Base-by-base conservation (phyloP, 768 basidiomycete genomes). In the Suillus lakei region DNA sequence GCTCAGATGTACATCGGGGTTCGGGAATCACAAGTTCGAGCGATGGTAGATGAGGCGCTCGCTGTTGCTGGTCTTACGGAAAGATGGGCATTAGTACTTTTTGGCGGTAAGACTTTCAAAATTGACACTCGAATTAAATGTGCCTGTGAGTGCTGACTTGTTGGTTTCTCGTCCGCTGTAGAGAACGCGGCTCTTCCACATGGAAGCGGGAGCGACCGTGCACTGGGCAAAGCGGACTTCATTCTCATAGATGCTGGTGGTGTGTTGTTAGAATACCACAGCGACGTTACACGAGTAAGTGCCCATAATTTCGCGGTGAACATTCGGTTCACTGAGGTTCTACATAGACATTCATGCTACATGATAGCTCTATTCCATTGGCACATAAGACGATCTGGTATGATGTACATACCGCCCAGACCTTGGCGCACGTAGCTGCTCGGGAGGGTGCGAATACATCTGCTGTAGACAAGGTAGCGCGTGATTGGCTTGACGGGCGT, bases 151-250 rank as follows among this genome's bases (percentile, higher is more conserved):
- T 62, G 8, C 39, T 64, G 39, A 36, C 56, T 55, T 69, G 36
- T 67, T 55, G 21, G 13, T n/a, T n/a, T 54, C 23, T 51, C 56
- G 66, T 65, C 39, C 61, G 3, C 39, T 21, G 8, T 73, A 95
- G 94, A 91, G 65, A 92, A 95, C 69, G 94, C 93, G 6, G 93
- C 93, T 3, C 84, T 93, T 28, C 94, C 93, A 4, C 95, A 96
- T 73, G 95, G 93, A 7, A 82, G 84, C 43, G 91, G 92, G 3
- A 89, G 89, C 0, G 91, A 95, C 72, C 84, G 88, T 38, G 70
- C 71, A 0, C 80, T 95, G 15, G 77, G 75, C 1, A 73, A 78
- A 61, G 71, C 80, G 6, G 93, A 96, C 69, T 84, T 92, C 64
- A 83, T 89, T 13, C 81, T 96, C 16, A 89, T 95, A 65, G 94